Conservation (phyloP, 2,329 filamentous ascomycete genomes). For the Pestalotiopsis sp. region DNA sequence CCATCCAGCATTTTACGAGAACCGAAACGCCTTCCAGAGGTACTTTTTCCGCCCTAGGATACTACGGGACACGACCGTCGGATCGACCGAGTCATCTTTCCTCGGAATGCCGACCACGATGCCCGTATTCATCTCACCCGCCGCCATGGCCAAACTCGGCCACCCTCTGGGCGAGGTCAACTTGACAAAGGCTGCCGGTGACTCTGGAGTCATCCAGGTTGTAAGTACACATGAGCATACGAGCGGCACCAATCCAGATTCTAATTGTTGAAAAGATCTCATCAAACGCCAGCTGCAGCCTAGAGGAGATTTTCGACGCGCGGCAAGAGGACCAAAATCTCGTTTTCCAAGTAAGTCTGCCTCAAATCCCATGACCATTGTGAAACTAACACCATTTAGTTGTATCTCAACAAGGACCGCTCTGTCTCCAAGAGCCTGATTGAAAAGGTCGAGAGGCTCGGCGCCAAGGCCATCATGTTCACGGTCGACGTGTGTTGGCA, state of each 20-base stretch:
- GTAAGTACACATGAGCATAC: not conserved
- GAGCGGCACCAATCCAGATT: not conserved
- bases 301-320: slow-evolving; percentile 3
- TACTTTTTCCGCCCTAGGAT: slow-evolving; percentile 7
- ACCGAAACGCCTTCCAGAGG: not conserved
- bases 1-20: not conserved
- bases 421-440: not conserved
- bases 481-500: slow-evolving; percentile 1
- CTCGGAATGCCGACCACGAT: not conserved
- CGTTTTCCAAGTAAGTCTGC: not conserved
- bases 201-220: not conserved
- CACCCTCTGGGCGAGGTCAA: slow-evolving; percentile 2
- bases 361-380: not conserved
- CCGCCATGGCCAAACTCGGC: slow-evolving; percentile 4
- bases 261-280: not conserved
- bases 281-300: not conserved
- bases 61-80: not conserved
- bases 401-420: slow-evolving; percentile 2
- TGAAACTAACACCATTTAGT: not conserved
- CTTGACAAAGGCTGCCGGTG: slow-evolving; percentile 1
- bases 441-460: slow-evolving; percentile 1
- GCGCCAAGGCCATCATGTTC: slow-evolving; percentile 6
- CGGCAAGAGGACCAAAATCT: not conserved
- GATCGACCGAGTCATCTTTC: slow-evolving; percentile 2
- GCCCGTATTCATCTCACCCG: slow-evolving; percentile 1